Conservation (phyloP, 352 stramenopile genomes). For the Phytopythium oedochilum region DNA sequence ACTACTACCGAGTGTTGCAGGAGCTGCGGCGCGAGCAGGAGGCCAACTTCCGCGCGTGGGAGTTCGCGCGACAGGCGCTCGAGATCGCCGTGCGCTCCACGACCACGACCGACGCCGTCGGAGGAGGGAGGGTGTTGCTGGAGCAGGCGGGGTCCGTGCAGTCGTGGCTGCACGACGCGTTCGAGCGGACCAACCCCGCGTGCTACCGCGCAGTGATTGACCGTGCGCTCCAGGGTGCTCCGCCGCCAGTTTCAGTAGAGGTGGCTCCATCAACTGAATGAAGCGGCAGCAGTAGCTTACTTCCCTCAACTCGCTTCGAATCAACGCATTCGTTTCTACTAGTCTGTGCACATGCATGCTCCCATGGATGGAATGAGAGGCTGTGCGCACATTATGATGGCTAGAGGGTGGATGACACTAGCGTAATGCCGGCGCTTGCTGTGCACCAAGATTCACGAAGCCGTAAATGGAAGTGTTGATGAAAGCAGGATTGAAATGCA, state of each 20-base stretch:
- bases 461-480: too few species aligned
- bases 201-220: constrained; percentile 53
- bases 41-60: constrained; percentile 37
- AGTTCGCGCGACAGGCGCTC: constrained; percentile 35
- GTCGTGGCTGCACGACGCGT: constrained; percentile 42
- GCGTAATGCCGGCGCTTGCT: too few species aligned
- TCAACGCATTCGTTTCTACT: too few species aligned
- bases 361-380: too few species aligned
- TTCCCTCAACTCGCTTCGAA: too few species aligned
- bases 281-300: too few species aligned
- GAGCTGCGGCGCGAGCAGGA: constrained; percentile 33
- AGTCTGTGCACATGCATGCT: too few species aligned
- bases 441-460: too few species aligned
- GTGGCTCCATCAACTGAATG: neutral
- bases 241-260: too few species aligned
- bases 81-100: constrained; percentile 22
- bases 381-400: too few species aligned
- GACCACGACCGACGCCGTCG: constrained; percentile 15
- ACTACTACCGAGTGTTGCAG: constrained; percentile 55
- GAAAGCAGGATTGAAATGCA: too few species aligned
- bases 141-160: constrained; percentile 36
- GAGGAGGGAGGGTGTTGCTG: constrained; percentile 26
- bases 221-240: constrained; percentile 24
- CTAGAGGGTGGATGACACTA: too few species aligned
- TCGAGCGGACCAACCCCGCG: constrained; percentile 34